These are phyloP conservation scores for Parasarocladium wereldwijsianum DNA, from an alignment of 2,329 filamentous ascomycete species.

Conservation along the genomic window DNA sequence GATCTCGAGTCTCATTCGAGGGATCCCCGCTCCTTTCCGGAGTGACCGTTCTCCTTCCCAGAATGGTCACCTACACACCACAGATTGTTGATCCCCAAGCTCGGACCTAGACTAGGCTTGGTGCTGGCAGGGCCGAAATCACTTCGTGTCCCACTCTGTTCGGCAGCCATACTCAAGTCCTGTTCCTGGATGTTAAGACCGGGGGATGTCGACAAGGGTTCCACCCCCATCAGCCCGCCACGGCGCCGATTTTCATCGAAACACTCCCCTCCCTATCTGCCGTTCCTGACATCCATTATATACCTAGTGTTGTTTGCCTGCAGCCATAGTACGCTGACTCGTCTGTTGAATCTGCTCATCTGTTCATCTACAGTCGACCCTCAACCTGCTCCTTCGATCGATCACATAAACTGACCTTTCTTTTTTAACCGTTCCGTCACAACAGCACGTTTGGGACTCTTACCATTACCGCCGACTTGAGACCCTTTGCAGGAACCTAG, in stretches of 20 bases:
- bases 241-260: constrained; percentile 34
- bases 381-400: background rate
- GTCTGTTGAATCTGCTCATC: no score
- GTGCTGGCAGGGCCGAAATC: constrained; percentile 13
- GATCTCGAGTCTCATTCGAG: no score
- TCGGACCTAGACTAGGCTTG: constrained; percentile 13
- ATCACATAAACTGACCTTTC: background rate
- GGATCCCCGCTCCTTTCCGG: constrained; percentile 1
- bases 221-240: constrained; percentile 21
- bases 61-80: constrained; percentile 27
- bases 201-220: constrained; percentile 20
- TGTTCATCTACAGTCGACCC: no score
- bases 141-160: constrained; percentile 12
- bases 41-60: constrained; percentile 28
- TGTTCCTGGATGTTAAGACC: constrained; percentile 23
- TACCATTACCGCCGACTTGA: no score
- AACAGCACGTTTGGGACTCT: no score
- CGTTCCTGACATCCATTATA: constrained; percentile 24
- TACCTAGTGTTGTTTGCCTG: constrained; percentile 32
- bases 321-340: no score
- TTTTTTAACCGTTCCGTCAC: background rate
- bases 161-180: constrained; percentile 15
- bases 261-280: constrained; percentile 33
- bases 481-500: no score
- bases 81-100: constrained; percentile 1